These are phyloP conservation scores for Dothistroma septosporum DNA, from an alignment of 2,329 filamentous ascomycete genomes.

Conservation along the genomic window DNA sequence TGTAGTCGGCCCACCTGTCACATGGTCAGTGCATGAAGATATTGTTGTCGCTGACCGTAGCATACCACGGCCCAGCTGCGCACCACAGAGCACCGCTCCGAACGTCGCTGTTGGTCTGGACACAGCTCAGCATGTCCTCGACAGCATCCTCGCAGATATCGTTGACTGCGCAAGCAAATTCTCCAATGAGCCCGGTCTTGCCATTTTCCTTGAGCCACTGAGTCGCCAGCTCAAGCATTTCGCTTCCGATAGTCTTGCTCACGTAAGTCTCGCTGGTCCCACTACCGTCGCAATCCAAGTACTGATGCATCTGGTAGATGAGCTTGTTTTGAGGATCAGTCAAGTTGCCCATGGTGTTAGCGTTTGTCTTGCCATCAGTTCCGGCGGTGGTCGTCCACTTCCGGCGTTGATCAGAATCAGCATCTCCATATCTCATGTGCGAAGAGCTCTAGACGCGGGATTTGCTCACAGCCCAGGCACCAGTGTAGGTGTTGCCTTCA, in stretches of 20 bases:
- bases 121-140: constrained; percentile 47
- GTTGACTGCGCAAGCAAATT: constrained; percentile 54
- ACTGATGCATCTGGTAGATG: constrained; percentile 61
- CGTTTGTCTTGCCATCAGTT: constrained; percentile 41
- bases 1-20: constrained; percentile 32
- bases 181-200: constrained; percentile 52
- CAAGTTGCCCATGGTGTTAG: constrained; percentile 43
- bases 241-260: constrained; percentile 50
- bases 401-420: neutral
- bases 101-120: constrained; percentile 49
- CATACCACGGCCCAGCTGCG: constrained; percentile 47
- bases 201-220: constrained; percentile 52
- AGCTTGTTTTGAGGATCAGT: constrained; percentile 53
- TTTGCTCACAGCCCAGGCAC: constrained; percentile 36
- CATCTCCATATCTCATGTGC: too few relatives aligned
- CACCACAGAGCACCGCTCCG: constrained; percentile 55
- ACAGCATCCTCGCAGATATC: constrained; percentile 48
- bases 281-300: constrained; percentile 55
- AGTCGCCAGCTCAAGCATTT: constrained; percentile 51
- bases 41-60: neutral
- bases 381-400: constrained; percentile 42
- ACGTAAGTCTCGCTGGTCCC: constrained; percentile 52
- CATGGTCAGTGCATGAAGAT: neutral
- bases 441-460: too few relatives aligned
- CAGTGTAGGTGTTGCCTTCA: constrained; percentile 52